Evolutionary conservation across 495 filamentous ascomycete genomes (phyloP).

Genomic region (Penicillium angulare): DNA sequence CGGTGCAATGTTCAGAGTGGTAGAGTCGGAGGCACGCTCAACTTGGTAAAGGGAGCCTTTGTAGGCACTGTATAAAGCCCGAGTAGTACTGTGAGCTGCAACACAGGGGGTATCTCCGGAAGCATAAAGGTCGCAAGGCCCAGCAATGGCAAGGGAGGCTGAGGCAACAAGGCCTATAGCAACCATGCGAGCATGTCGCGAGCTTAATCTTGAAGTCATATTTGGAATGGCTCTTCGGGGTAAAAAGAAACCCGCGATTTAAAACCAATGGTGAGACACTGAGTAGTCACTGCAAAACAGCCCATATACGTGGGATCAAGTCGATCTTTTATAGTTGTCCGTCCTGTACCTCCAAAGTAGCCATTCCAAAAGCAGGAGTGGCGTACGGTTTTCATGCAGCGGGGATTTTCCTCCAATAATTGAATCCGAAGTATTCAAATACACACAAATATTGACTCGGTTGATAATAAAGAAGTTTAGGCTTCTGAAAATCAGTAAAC

Average conservation of each 20-base stretch:
- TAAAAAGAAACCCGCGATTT: neutral
- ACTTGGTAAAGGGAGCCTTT: conserved; percentile 55
- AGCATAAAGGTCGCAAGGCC: conserved; percentile 56
- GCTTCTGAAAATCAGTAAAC: no score
- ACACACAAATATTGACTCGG: no score
- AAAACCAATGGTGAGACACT: neutral
- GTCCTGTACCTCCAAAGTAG: neutral
- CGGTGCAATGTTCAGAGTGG: conserved; percentile 46
- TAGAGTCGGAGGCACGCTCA: conserved; percentile 47
- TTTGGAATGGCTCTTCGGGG: neutral
- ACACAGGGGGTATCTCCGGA: conserved; percentile 53
- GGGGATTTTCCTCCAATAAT: neutral
- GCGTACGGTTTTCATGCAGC: no score
- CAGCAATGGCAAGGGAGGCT: conserved; percentile 44
- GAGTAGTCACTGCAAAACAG: neutral
- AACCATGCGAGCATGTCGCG: conserved; percentile 28
- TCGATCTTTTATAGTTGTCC: neutral
- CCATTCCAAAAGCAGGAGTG: no score
- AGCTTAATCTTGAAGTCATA: neutral
- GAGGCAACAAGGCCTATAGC: conserved; percentile 41
- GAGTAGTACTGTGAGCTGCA: conserved; percentile 59
- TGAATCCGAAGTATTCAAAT: no score
- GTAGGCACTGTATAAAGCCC: conserved; percentile 54
- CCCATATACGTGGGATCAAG: neutral
- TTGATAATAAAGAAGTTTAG: no score